Evolutionary conservation across 78 protist genomes (phyloP), one percentile per base, ranked within the genome.

Genomic region (slime mould (Dictyostelium discoideum)): DNA sequence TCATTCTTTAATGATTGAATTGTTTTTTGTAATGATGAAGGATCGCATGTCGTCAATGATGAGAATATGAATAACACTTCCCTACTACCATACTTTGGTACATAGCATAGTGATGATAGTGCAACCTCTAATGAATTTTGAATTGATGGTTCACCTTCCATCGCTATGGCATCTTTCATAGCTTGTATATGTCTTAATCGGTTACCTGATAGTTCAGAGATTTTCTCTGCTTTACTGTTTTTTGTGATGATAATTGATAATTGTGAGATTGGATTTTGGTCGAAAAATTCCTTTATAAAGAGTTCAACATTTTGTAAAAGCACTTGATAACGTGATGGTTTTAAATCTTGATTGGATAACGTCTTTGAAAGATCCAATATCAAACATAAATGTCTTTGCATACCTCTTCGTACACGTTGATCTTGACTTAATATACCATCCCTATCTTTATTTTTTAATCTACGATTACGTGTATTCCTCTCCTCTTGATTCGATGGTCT

Each of bases 181-280:
- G 87, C 93, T 20, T 40, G 50, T 14, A 87, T 92, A 69, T 95
- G 93, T 32, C 85, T 20, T 5, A 20, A 10, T 46, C 85, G 93
- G 29, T 85, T 92, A 20, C 98, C 97, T 48, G 92, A 48, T 14
- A 98, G 60, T 46, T 98, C 98, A 29, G 86, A 81, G 7, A 98
- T 16, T 39, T 82, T 76, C 69, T 97, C 97, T 5, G 98, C 98
- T 26, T 57, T 46, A 26, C 87, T 80, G 32, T 87, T 85, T 54
- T 87, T 69, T 3, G 98, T 93, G 81, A 87, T 93, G 0, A 97
- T 90, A 69, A 98, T 32, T 73, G 97, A 97, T 14, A 98, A 0
- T 37, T 97, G 98, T 37, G 97, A 93, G 5, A 98, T 85, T 0
- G 98, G 98, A 76, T 98, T 98, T 82, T 97, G 98, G 44, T 98